phyloP scores from a whole-genome alignment of 73 alveolate species.

The Halteria grandinella region DNA sequence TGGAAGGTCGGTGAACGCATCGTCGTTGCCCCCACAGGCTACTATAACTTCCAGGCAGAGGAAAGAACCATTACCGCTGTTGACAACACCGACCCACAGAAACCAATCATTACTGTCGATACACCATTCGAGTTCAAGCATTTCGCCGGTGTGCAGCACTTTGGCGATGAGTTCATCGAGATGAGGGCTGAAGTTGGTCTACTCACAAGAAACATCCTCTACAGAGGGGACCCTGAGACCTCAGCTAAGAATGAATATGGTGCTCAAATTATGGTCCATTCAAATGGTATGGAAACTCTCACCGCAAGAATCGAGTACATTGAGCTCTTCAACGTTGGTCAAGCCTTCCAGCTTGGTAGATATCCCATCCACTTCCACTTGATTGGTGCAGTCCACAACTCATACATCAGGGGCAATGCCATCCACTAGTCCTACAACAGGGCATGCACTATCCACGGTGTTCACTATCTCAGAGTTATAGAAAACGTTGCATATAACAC shows the following conservation, averaged over 20 bases:
- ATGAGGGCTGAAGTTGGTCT: conserved; percentile 90
- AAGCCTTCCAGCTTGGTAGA: conserved; percentile 81
- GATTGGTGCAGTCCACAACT: conserved; percentile 73
- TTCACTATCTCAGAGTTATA: conserved; percentile 58
- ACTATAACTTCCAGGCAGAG: conserved; percentile 55
- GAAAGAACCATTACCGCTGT: conserved; percentile 29
- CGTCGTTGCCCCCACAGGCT: conserved; percentile 69
- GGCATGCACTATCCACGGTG: conserved; percentile 79
- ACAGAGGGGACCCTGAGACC: conserved; percentile 76
- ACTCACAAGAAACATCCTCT: conserved; percentile 76
- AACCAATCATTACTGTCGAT: conserved; percentile 33
- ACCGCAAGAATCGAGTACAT: conserved; percentile 68
- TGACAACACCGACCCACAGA: conserved; percentile 12
- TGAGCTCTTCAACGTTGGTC: conserved; percentile 74
- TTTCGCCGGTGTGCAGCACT: conserved; percentile 29
- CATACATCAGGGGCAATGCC: conserved; percentile 80
- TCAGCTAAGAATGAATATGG: conserved; percentile 60
- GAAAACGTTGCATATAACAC: conserved; percentile 77
- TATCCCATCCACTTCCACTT: conserved; percentile 84
- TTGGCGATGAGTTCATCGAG: conserved; percentile 47
- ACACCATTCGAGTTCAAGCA: conserved; percentile 32
- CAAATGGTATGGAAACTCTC: conserved; percentile 66
- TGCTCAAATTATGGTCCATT: conserved; percentile 74
- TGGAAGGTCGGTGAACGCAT: conserved; percentile 77
- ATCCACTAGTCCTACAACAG: conserved; percentile 80